These are phyloP conservation scores for Erodium texanum DNA, from an alignment of 441 rosid genomes.

Conservation along the genomic window DNA sequence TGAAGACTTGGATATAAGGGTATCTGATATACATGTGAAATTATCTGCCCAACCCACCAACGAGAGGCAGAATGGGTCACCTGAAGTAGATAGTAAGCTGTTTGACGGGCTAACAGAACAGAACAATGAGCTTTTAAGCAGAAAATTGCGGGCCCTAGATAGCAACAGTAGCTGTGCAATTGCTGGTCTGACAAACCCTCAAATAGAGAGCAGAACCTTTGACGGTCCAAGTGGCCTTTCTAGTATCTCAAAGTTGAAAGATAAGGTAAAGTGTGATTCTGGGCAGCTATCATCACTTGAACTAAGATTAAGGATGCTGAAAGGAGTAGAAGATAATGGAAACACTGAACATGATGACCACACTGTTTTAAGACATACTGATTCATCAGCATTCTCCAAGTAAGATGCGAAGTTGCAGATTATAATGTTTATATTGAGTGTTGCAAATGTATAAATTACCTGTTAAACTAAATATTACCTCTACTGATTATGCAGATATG, in stretches of 20 bases:
- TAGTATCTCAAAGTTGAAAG: conserved; percentile 28
- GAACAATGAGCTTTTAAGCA: conserved; percentile 21
- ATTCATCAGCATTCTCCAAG: conserved; percentile 69
- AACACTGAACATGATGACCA: conserved; percentile 32
- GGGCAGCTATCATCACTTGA: conserved; percentile 38
- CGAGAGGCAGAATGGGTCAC: conserved; percentile 8
- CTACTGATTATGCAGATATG: conserved; percentile 38
- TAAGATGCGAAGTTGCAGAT: conserved; percentile 21
- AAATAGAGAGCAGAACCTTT: conserved; percentile 23
- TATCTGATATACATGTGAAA: conserved; percentile 16
- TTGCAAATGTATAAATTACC: conserved; percentile 5
- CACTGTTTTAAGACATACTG: conserved; percentile 53
- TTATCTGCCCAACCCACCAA: conserved; percentile 18
- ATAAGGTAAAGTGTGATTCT: conserved; percentile 25
- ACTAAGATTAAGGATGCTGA: conserved; percentile 33
- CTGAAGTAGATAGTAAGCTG: conserved; percentile 25
- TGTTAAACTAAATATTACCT: conserved; percentile 2
- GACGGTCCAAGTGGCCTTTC: conserved; percentile 25
- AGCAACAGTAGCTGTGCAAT: conserved; percentile 9
- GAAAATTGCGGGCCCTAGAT: conserved; percentile 22
- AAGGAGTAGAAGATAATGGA: conserved; percentile 28
- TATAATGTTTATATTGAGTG: conserved; percentile 8
- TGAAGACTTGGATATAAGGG: conserved; percentile 3
- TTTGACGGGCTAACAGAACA: conserved; percentile 20
- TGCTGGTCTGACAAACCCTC: conserved; percentile 22